Conservation (phyloP, 2,329 filamentous ascomycete genomes). For the Fusarium bulbicola region DNA sequence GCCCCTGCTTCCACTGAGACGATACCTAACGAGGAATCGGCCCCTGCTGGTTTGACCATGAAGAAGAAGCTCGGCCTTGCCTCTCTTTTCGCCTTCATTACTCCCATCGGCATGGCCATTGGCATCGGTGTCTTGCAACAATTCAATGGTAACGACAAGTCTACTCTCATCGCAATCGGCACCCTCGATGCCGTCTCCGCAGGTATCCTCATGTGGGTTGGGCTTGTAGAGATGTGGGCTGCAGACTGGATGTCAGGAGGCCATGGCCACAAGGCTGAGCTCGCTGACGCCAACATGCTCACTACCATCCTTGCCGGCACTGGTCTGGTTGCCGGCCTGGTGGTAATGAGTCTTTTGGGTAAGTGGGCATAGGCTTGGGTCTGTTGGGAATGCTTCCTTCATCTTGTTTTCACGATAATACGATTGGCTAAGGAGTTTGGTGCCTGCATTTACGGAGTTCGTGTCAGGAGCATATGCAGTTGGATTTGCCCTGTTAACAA, state of each 20-base stretch:
- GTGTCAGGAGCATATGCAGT: conserved; percentile 7
- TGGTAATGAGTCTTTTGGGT: conserved; percentile 76
- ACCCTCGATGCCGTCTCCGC: conserved; percentile 78
- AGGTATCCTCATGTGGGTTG: conserved; percentile 82
- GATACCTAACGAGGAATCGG: conserved; percentile 16
- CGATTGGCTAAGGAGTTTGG: conserved; percentile 17
- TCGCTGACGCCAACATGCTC: conserved; percentile 59
- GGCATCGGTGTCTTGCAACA: conserved; percentile 74
- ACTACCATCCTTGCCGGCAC: conserved; percentile 61
- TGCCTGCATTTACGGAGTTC: conserved; percentile 18
- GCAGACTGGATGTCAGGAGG: conserved; percentile 72
- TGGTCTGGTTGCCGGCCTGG: conserved; percentile 68
- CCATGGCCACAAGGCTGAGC: conserved; percentile 54
- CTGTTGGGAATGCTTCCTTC: not conserved
- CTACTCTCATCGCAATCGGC: conserved; percentile 75
- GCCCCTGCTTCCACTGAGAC: conserved; percentile 37
- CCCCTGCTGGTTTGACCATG: conserved; percentile 46
- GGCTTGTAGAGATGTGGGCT: conserved; percentile 82
- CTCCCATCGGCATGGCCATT: conserved; percentile 82
- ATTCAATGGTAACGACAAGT: conserved; percentile 78
- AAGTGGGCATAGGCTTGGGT: conserved; percentile 71
- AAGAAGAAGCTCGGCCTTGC: conserved; percentile 69
- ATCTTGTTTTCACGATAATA: not conserved
- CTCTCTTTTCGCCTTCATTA: conserved; percentile 72
- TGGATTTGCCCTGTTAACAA: not conserved